Percentiles rank a stretch among this genome's conserved stretches.
These are phyloP conservation scores for Cajanus cajan DNA, from an alignment of 306 rosid species.

Conservation along the genomic window DNA sequence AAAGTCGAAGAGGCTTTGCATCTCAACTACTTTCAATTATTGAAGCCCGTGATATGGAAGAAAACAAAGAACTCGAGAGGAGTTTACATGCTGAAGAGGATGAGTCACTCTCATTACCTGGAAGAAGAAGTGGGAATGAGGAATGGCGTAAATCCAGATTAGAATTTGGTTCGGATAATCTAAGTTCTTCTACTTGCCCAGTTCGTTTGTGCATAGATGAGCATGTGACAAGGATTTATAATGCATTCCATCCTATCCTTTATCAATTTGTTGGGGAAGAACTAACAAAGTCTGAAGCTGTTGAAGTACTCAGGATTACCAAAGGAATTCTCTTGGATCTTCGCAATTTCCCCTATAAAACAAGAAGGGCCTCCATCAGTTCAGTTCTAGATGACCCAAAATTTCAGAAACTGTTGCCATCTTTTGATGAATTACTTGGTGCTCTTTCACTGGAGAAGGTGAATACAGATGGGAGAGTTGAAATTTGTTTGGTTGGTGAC, in stretches of 20 bases:
- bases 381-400: constrained; percentile 35
- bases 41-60: constrained; percentile 67
- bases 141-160: constrained; percentile 88
- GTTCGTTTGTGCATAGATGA: constrained; percentile 77
- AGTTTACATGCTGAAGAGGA: constrained; percentile 54
- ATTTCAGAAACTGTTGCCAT: constrained; percentile 55
- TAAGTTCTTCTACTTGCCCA: constrained; percentile 65
- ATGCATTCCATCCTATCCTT: constrained; percentile 66
- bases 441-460: constrained; percentile 59
- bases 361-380: constrained; percentile 59
- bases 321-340: constrained; percentile 52
- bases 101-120: constrained; percentile 71
- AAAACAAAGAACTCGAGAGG: constrained; percentile 61
- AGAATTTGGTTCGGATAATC: constrained; percentile 65
- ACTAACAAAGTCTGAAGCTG: constrained; percentile 48
- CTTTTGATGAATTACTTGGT: constrained; percentile 55
- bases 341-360: constrained; percentile 58
- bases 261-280: constrained; percentile 53
- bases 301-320: constrained; percentile 53
- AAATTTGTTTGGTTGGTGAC: constrained; percentile 62
- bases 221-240: constrained; percentile 73
- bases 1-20: constrained; percentile 57
- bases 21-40: constrained; percentile 57
- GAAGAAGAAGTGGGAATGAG: constrained; percentile 86
- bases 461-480: constrained; percentile 58